A percentile compares a stretch with the other conserved stretches of the same genome.
Conservation (phyloP, 345 rosid species). For the Rhodamnia rubescens region DNA sequence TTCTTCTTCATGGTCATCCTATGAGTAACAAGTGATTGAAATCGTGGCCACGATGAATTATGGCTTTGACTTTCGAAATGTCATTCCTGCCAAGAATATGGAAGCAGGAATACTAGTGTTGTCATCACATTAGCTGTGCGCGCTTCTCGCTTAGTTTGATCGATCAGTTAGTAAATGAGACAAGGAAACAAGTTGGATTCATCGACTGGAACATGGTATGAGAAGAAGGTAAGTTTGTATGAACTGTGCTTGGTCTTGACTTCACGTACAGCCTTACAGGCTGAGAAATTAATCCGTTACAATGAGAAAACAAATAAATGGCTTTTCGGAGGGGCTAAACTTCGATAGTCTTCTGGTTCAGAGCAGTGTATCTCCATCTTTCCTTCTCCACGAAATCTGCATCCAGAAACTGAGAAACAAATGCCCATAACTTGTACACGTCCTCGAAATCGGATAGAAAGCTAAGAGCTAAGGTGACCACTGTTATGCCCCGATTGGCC, state of each 20-base stretch:
- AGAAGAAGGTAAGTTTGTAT: not conserved
- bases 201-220: not conserved
- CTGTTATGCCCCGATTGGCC: slow-evolving; percentile 38
- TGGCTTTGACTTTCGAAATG: not conserved
- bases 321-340: slow-evolving; percentile 16
- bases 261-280: not conserved
- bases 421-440: slow-evolving; percentile 68
- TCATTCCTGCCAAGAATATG: not conserved
- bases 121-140: not conserved
- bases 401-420: slow-evolving; percentile 79
- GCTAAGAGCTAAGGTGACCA: slow-evolving; percentile 68
- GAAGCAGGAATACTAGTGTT: not conserved
- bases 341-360: slow-evolving; percentile 53
- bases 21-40: not conserved
- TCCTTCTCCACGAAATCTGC: slow-evolving; percentile 88
- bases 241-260: not conserved
- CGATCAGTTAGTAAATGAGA: not conserved
- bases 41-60: not conserved
- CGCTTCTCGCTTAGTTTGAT: not conserved
- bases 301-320: not conserved
- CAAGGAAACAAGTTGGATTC: not conserved
- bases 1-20: not conserved
- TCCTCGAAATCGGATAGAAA: slow-evolving; percentile 81
- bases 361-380: slow-evolving; percentile 58
- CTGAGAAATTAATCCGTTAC: not conserved